Percentiles rank a stretch among this genome's conserved stretches.
Evolutionary conservation across 129 eudicot genomes (phyloP).

Genomic region (Kitagawia praeruptora): DNA sequence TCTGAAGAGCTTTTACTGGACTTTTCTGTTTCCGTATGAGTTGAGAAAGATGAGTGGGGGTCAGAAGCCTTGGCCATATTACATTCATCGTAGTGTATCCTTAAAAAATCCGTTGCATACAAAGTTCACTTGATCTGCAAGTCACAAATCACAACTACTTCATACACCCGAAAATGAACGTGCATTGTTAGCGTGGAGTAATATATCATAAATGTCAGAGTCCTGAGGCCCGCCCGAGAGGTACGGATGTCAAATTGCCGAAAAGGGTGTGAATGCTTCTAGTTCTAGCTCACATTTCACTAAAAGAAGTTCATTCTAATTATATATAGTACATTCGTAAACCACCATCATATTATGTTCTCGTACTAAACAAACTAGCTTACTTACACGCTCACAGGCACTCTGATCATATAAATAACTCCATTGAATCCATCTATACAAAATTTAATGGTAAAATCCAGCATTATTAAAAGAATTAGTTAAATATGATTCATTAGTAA

Average conservation of each 20-base stretch:
- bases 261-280: background rate
- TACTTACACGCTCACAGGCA: background rate
- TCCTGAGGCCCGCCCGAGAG: background rate
- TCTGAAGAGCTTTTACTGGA: constrained; percentile 66
- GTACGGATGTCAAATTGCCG: background rate
- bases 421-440: background rate
- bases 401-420: background rate
- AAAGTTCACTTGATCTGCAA: background rate
- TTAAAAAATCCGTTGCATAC: background rate
- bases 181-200: background rate
- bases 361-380: background rate
- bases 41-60: constrained; percentile 67
- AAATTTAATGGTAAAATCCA: background rate
- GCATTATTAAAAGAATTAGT: background rate
- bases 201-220: background rate
- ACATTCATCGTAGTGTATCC: constrained; percentile 35
- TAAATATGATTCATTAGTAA: background rate
- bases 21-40: constrained; percentile 58
- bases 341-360: background rate
- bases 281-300: background rate
- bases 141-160: constrained; percentile 7
- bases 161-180: background rate
- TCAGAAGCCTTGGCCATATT: constrained; percentile 83
- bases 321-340: background rate
- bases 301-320: background rate